These are phyloP conservation scores for Cylindrotheca closterium DNA, from an alignment of 108 stramenopile genomes.

Conservation along the genomic window DNA sequence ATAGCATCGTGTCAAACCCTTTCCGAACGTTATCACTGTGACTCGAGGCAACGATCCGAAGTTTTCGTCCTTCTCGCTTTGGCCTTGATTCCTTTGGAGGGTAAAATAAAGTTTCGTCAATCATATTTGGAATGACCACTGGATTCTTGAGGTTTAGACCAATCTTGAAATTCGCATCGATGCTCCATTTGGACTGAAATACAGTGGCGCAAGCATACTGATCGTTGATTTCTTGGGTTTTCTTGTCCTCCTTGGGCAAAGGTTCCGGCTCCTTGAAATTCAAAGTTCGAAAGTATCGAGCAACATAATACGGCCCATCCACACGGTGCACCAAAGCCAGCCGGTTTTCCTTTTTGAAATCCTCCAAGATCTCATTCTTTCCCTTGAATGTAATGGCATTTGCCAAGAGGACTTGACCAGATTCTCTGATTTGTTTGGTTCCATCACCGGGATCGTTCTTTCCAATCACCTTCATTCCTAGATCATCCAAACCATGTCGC, in stretches of 20 bases:
- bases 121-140: slow-evolving; percentile 17
- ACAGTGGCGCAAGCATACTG: slow-evolving; percentile 20
- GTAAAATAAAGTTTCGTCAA: slow-evolving; percentile 11
- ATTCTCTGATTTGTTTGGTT: too few species aligned
- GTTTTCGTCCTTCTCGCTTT: slow-evolving; percentile 5
- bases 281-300: slow-evolving; percentile 18
- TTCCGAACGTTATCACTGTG: slow-evolving; percentile 20
- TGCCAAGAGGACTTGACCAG: slow-evolving; percentile 14
- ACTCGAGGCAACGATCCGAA: slow-evolving; percentile 12
- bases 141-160: slow-evolving; percentile 19
- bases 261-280: slow-evolving; percentile 1
- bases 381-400: slow-evolving; percentile 25
- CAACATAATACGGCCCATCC: slow-evolving; percentile 23
- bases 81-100: too few species aligned
- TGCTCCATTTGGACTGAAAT: slow-evolving; percentile 23
- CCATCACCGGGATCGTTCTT: slow-evolving; percentile 8
- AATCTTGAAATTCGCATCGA: slow-evolving; percentile 19
- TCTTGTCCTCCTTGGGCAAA: slow-evolving; percentile 12
- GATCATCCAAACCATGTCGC: slow-evolving; percentile 5
- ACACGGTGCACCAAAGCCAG: slow-evolving; percentile 19
- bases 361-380: slow-evolving; percentile 3
- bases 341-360: background rate
- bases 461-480: background rate
- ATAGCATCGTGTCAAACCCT: slow-evolving; percentile 25
- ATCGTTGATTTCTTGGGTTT: slow-evolving; percentile 15